phyloP scores from a whole-genome alignment of 345 rosid species.

The Eucalyptus cloeziana region DNA sequence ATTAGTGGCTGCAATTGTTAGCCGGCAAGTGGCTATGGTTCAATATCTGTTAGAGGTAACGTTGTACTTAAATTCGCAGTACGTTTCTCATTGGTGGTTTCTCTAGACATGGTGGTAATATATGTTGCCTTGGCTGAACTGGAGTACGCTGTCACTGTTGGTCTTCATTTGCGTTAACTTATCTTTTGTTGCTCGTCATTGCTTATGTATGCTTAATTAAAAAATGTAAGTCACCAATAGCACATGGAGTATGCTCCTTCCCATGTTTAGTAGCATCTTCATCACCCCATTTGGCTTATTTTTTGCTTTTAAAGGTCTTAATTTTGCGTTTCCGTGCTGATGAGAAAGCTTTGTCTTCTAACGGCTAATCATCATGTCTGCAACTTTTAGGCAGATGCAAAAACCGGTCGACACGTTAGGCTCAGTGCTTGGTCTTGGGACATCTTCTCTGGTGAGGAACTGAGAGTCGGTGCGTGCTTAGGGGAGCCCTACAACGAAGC shows the following conservation, averaged over 20 bases:
- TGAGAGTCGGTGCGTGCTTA: slow-evolving; percentile 22
- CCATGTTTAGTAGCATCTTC: not conserved
- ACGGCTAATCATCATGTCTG: not conserved
- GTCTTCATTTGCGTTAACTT: not conserved
- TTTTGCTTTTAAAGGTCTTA: not conserved
- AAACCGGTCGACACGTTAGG: slow-evolving; percentile 2
- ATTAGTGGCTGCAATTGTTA: slow-evolving; percentile 19
- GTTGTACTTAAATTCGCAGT: not conserved
- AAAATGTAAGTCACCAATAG: not conserved
- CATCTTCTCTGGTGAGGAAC: slow-evolving; percentile 19
- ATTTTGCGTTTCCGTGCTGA: not conserved
- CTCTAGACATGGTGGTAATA: not conserved
- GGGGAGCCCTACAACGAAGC: slow-evolving; percentile 20
- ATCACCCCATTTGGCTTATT: not conserved
- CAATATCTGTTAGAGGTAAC: slow-evolving; percentile 17
- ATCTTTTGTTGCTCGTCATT: not conserved
- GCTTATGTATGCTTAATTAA: not conserved
- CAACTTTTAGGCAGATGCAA: slow-evolving; percentile 15
- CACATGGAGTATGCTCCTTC: not conserved
- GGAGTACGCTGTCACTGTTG: not conserved
- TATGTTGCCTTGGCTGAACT: not conserved
- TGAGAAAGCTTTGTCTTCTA: not conserved
- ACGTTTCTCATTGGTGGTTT: not conserved
- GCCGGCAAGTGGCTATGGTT: slow-evolving; percentile 13
- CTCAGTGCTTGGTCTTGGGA: slow-evolving; percentile 32